Evolutionary conservation across 495 filamentous ascomycete species (phyloP), one percentile per base, ranked within the genome.

Genomic region (Aspergillus sparsus): DNA sequence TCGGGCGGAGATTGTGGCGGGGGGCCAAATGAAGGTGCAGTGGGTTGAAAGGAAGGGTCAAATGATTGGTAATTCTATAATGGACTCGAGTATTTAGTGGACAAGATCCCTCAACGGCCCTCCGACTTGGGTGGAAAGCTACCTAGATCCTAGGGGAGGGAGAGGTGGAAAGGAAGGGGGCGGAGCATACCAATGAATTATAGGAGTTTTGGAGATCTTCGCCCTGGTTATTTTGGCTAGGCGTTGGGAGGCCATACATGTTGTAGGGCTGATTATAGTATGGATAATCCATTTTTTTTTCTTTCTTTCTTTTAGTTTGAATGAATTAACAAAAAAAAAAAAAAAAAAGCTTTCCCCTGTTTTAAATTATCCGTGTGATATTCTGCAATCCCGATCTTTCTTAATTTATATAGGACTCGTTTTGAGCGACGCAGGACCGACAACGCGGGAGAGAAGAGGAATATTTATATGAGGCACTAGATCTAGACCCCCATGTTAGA

Each of bases 1-100:
- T 77, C 75, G 21, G 77, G 74, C 39, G 80, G 78, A 13, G 79
- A 80, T 60, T 80, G 79, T 31, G 72, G 71, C 50, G 72, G 70
- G 46, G 71, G 65, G 12, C 70, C 65, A 27, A 74, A 71, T 16
- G 73, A 64, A 34, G 66, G 41, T 15, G 44, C 44, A 61, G 47
- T 44, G 12, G 55, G 70, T 37, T 68, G 70, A 58, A 72, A 70
- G 6, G 71, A 64, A 42, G 73, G 69, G 57, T 79, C 73, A 60
- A 77, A 78, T 32, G 67, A 67, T 11, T 72, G 71, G 56, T 77
- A 77, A 42, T 72, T 69, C 45, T 76, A 65, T 41, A 33, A 6
- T 34, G 2, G 6, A 21, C 21, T 35, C 31, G 35, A 18, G 7
- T 27, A 31, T 31, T 16, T 18, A 7, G 21, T 44, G 10, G 42